phyloP scores from a whole-genome alignment of 257 asterid species.

The Verbena officinalis region DNA sequence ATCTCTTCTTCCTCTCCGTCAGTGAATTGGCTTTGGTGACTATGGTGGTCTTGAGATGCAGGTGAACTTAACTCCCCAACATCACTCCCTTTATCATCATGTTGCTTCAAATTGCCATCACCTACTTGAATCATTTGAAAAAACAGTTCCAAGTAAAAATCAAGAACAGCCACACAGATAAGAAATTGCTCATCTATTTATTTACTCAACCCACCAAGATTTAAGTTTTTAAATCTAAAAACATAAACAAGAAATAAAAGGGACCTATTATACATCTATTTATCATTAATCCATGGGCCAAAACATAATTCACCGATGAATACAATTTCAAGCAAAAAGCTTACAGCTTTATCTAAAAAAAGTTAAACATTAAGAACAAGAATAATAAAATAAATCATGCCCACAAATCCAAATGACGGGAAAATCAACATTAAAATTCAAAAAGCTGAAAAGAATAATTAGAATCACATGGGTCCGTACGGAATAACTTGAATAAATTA shows the following conservation, averaged over 20 bases:
- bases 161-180: constrained; percentile 18
- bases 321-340: constrained; percentile 3
- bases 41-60: constrained; percentile 28
- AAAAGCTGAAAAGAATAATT: constrained; percentile 26
- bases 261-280: not conserved
- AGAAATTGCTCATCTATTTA: constrained; percentile 13
- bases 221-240: not conserved
- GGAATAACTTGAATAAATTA: constrained; percentile 19
- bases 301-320: not conserved
- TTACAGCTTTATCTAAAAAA: constrained; percentile 2
- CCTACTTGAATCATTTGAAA: constrained; percentile 46
- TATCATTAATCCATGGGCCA: constrained; percentile 1
- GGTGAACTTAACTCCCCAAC: constrained; percentile 36
- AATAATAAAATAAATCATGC: constrained; percentile 33
- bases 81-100: constrained; percentile 31
- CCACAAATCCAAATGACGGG: constrained; percentile 38
- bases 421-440: constrained; percentile 39
- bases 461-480: constrained; percentile 30
- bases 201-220: constrained; percentile 16
- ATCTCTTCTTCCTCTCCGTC: constrained; percentile 32
- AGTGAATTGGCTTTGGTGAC: not conserved
- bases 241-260: not conserved
- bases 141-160: constrained; percentile 23
- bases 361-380: not conserved
- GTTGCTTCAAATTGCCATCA: constrained; percentile 45